These are phyloP conservation scores for Neonectria hederae DNA, from an alignment of 2,329 filamentous ascomycete species.

Conservation along the genomic window DNA sequence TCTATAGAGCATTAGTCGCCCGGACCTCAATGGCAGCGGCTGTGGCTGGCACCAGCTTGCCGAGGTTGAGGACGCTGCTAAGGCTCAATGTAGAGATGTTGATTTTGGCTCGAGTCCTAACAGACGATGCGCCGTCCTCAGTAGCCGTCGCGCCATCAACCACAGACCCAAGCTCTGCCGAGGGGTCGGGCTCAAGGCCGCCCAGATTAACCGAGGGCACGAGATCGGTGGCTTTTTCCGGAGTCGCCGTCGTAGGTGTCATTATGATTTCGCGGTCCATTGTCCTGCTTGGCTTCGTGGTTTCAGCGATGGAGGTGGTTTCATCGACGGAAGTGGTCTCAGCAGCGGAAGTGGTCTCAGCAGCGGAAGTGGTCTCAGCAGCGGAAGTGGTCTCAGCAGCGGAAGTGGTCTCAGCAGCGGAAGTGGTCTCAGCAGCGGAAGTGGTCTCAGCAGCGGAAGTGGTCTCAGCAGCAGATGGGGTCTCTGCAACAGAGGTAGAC, in stretches of 20 bases:
- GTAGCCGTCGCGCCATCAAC: conserved; percentile 11
- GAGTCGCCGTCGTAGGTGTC: conserved; percentile 22
- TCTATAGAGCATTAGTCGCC: conserved; percentile 23
- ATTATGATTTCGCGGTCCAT: conserved; percentile 33
- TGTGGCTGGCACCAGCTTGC: conserved; percentile 47
- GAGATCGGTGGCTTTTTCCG: conserved; percentile 11
- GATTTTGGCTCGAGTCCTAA: conserved; percentile 38
- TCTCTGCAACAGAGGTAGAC: conserved; percentile 16
- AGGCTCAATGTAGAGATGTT: conserved; percentile 54
- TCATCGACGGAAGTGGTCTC: neutral
- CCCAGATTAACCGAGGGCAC: conserved; percentile 37
- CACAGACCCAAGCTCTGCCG: conserved; percentile 14
- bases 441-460: neutral
- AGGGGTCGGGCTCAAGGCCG: conserved; percentile 31
- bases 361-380: neutral
- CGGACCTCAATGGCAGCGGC: conserved; percentile 25
- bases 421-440: neutral
- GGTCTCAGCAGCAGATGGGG: neutral
- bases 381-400: neutral
- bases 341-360: neutral
- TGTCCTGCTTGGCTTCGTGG: conserved; percentile 18
- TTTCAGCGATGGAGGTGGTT: conserved; percentile 26
- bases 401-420: neutral
- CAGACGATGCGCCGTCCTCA: conserved; percentile 27
- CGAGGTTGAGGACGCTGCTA: conserved; percentile 55